phyloP scores from a whole-genome alignment of 1,284 basidiomycete genomes.

The Trichosporon asahii region DNA sequence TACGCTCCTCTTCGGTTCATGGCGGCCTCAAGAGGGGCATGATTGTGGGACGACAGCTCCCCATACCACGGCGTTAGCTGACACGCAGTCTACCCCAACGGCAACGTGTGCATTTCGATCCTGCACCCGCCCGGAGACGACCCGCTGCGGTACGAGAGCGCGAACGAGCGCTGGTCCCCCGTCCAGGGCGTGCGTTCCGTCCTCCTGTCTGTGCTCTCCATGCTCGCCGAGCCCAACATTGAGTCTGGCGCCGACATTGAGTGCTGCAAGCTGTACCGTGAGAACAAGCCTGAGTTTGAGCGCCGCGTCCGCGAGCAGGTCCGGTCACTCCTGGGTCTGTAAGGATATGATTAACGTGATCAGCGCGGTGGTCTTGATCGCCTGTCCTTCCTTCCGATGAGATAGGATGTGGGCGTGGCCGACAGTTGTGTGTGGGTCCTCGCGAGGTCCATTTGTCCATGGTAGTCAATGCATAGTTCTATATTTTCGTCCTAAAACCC shows the following conservation, averaged over 20 bases:
- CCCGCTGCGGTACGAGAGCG: slow-evolving; percentile 69
- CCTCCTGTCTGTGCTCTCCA: slow-evolving; percentile 88
- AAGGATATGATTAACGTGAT: slow-evolving; percentile 8
- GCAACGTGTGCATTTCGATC: slow-evolving; percentile 97
- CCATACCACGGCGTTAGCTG: too few species aligned
- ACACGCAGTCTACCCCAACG: slow-evolving; percentile 72
- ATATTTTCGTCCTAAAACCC: neutral
- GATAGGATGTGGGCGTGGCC: too few species aligned
- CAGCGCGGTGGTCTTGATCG: too few species aligned
- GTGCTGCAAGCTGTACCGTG: slow-evolving; percentile 90
- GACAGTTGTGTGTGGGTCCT: neutral
- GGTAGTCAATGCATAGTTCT: slow-evolving; percentile 3
- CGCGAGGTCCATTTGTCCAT: neutral
- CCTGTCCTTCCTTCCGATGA: too few species aligned
- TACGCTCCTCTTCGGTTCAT: slow-evolving; percentile 58
- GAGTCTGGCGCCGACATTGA: slow-evolving; percentile 98
- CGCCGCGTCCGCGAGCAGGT: slow-evolving; percentile 54
- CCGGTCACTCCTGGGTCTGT: slow-evolving; percentile 53
- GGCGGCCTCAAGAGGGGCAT: too few species aligned
- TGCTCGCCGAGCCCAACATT: slow-evolving; percentile 99
- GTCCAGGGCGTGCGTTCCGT: slow-evolving; percentile 88
- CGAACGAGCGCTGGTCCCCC: slow-evolving; percentile 96
- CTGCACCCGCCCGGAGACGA: slow-evolving; percentile 95
- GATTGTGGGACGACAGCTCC: too few species aligned
- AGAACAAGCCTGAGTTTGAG: slow-evolving; percentile 64